Percentiles rank a stretch among this genome's conserved stretches.
These are phyloP conservation scores for Eimeria tenella DNA, from an alignment of 169 alveolate species.

Conservation along the genomic window DNA sequence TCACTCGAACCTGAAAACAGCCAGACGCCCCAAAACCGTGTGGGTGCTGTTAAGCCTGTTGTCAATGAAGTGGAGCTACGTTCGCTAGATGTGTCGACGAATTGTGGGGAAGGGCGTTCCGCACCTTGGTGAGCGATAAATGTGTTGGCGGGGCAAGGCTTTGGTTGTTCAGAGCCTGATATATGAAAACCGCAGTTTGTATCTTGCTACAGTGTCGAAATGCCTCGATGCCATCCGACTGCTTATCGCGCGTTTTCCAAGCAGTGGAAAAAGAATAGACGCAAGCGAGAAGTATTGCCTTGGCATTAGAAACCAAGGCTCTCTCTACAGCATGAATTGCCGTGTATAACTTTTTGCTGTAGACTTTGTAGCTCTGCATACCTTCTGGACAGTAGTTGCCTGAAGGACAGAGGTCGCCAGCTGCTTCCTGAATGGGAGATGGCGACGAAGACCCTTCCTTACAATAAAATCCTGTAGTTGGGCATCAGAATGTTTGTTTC, in stretches of 20 bases:
- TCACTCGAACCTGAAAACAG: conserved; percentile 28
- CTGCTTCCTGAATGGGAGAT: conserved; percentile 42
- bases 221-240: not conserved
- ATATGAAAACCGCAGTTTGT: not conserved
- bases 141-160: conserved; percentile 62
- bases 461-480: conserved; percentile 61
- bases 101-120: not conserved
- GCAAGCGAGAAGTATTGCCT: too few relatives aligned
- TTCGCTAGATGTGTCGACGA: too few relatives aligned
- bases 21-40: not conserved
- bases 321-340: too few relatives aligned
- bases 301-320: too few relatives aligned
- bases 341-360: too few relatives aligned
- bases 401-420: conserved; percentile 54
- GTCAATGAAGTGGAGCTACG: too few relatives aligned
- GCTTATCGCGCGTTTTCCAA: not conserved
- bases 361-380: not conserved
- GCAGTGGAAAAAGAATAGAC: not conserved
- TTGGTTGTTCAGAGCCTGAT: conserved; percentile 35
- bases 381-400: conserved; percentile 55
- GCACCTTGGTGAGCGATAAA: conserved; percentile 47
- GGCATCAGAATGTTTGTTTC: not conserved
- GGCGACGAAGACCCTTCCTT: conserved; percentile 42
- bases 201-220: too few relatives aligned
- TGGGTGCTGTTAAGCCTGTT: too few relatives aligned